Conservation (phyloP, 768 basidiomycete genomes). For the Lentinula guzmanii region DNA sequence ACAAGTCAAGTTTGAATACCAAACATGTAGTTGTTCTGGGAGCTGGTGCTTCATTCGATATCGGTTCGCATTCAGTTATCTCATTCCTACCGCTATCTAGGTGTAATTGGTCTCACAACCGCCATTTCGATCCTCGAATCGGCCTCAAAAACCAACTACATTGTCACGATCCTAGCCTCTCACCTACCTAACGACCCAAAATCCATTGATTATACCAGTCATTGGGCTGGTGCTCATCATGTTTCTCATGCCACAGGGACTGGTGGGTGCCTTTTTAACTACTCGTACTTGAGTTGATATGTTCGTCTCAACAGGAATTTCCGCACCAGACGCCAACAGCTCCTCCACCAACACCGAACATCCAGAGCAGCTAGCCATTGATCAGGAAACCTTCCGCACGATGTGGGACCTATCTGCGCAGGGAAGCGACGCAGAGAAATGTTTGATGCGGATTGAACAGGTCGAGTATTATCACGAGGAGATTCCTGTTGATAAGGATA, state of each 20-base stretch:
- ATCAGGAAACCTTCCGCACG: conserved; percentile 45
- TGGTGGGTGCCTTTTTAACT: conserved; percentile 19
- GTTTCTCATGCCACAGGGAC: conserved; percentile 38
- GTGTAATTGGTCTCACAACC: conserved; percentile 52
- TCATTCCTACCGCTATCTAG: conserved; percentile 19
- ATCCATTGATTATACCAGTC: conserved; percentile 44
- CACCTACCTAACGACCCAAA: conserved; percentile 45
- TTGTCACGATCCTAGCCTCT: conserved; percentile 47
- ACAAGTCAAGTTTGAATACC: background rate
- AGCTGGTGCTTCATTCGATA: background rate
- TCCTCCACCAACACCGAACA: conserved; percentile 20
- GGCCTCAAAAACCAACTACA: conserved; percentile 27
- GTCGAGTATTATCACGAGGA: conserved; percentile 32
- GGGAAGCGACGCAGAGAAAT: conserved; percentile 29
- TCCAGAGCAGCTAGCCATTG: conserved; percentile 21
- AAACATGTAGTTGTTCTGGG: conserved; percentile 2
- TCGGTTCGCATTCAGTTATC: background rate
- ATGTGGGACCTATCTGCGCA: conserved; percentile 49
- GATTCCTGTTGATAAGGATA: conserved; percentile 11
- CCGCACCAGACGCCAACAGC: background rate
- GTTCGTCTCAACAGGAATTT: background rate
- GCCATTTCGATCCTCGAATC: conserved; percentile 43
- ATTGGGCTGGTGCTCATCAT: conserved; percentile 64
- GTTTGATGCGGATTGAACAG: conserved; percentile 44
- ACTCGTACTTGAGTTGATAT: too few relatives aligned